These are phyloP conservation scores for Sechiopsis laciniata DNA, from an alignment of 306 rosid genomes.

Conservation along the genomic window DNA sequence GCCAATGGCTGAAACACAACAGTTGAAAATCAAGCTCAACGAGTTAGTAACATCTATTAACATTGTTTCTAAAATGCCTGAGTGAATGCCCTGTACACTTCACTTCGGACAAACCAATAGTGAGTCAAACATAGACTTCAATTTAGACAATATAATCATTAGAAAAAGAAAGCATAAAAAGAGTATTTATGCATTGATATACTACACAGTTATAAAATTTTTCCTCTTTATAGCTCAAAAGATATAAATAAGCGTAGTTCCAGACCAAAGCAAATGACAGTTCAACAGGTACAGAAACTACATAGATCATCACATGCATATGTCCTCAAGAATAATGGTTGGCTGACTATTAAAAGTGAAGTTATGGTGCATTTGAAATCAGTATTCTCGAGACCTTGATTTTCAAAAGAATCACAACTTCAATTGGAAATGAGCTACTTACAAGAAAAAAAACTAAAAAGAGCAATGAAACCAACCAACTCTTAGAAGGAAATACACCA, in stretches of 20 bases:
- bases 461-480: not conserved
- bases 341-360: not conserved
- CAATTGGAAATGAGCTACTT: not conserved
- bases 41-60: not conserved
- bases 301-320: not conserved
- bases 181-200: not conserved
- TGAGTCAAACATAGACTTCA: not conserved
- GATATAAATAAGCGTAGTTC: not conserved
- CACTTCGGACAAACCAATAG: not conserved
- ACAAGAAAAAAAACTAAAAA: not conserved
- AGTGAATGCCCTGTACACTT: not conserved
- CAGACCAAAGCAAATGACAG: not conserved
- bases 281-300: not conserved
- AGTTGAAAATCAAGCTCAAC: not conserved
- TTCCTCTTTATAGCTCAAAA: not conserved
- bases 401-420: not conserved
- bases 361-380: not conserved
- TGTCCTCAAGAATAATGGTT: constrained; percentile 2
- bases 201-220: not conserved
- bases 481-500: not conserved
- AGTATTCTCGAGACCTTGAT: not conserved
- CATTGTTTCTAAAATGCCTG: not conserved
- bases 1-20: constrained; percentile 36
- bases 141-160: not conserved
- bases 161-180: constrained; percentile 7